Conservation (phyloP, 2,329 filamentous ascomycete species). For the Cyanodermella asteris region DNA sequence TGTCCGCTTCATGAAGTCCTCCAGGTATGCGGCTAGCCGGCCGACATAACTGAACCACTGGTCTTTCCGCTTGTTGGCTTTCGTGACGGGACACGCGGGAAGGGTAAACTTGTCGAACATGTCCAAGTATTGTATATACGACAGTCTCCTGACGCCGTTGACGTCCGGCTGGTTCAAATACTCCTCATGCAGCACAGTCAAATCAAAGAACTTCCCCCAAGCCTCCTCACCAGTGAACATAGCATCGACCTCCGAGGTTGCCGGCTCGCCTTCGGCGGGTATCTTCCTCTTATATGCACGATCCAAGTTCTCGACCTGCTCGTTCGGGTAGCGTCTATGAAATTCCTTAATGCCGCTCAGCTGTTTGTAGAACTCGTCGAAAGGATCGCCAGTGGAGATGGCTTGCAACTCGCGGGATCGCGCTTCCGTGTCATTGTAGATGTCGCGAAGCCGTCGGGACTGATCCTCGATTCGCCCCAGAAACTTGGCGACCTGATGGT, state of each 20-base stretch:
- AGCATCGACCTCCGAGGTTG: slow-evolving; percentile 53
- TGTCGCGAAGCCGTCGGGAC: slow-evolving; percentile 54
- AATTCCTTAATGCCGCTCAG: slow-evolving; percentile 63
- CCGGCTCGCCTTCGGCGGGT: slow-evolving; percentile 39
- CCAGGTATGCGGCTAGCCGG: slow-evolving; percentile 60
- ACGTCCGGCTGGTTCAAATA: slow-evolving; percentile 77
- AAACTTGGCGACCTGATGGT: slow-evolving; percentile 79
- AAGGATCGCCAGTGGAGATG: slow-evolving; percentile 65
- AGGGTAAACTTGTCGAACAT: slow-evolving; percentile 69
- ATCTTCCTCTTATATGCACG: slow-evolving; percentile 60
- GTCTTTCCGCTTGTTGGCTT: slow-evolving; percentile 71
- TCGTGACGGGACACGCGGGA: slow-evolving; percentile 51
- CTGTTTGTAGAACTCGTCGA: slow-evolving; percentile 81
- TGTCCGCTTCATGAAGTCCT: slow-evolving; percentile 67
- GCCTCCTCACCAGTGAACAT: slow-evolving; percentile 94
- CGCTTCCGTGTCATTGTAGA: slow-evolving; percentile 64
- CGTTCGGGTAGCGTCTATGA: slow-evolving; percentile 77
- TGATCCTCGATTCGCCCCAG: slow-evolving; percentile 73
- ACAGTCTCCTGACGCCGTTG: slow-evolving; percentile 65
- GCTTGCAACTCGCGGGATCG: slow-evolving; percentile 62
- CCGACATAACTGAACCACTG: slow-evolving; percentile 80
- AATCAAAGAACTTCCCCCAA: slow-evolving; percentile 78
- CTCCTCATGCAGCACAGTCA: slow-evolving; percentile 63
- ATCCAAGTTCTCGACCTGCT: slow-evolving; percentile 88
- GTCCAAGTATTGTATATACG: slow-evolving; percentile 84